These are phyloP conservation scores for Neurospora sp. DNA, from an alignment of 495 filamentous ascomycete genomes.

Conservation along the genomic window DNA sequence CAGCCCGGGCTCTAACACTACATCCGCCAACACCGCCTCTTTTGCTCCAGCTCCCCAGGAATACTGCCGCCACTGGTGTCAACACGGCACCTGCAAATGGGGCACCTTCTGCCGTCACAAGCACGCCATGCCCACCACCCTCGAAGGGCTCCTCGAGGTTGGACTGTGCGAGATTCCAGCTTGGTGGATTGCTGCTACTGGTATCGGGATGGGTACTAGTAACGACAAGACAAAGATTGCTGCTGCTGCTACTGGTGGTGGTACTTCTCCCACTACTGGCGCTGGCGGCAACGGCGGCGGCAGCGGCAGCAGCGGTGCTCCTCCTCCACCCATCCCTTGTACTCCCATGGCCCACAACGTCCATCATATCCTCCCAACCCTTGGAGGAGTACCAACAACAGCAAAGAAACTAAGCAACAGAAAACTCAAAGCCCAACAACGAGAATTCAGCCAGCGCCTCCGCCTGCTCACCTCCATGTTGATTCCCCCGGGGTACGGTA, in stretches of 20 bases:
- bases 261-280: background rate
- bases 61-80: constrained; percentile 37
- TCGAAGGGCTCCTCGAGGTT: constrained; percentile 24
- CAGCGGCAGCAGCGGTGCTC: background rate
- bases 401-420: background rate
- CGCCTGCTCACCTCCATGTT: background rate
- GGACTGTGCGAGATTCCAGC: constrained; percentile 24
- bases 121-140: constrained; percentile 32
- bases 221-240: background rate
- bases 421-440: background rate
- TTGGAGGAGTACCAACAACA: background rate
- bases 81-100: constrained; percentile 34
- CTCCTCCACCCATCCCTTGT: background rate
- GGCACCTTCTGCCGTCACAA: constrained; percentile 28
- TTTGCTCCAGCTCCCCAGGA: constrained; percentile 1
- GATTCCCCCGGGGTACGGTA: background rate
- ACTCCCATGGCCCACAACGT: background rate
- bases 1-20: background rate
- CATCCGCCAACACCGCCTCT: background rate
- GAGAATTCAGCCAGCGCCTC: background rate
- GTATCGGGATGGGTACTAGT: background rate
- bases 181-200: constrained; percentile 20
- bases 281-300: background rate
- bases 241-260: background rate
- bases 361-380: background rate